phyloP scores from a whole-genome alignment of 1,284 basidiomycete species.

The Ganoderma meredithae region DNA sequence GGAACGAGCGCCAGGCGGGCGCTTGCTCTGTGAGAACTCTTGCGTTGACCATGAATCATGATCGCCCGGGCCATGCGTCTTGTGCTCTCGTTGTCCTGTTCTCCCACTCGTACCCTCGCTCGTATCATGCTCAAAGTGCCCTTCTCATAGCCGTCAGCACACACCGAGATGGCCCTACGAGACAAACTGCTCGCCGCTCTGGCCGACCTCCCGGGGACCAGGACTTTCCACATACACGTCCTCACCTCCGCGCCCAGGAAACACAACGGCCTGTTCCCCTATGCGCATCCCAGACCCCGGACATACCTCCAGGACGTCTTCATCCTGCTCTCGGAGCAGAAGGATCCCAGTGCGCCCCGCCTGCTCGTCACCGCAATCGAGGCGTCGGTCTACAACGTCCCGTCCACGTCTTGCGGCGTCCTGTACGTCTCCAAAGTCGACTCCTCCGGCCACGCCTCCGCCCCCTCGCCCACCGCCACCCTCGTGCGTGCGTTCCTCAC shows the following conservation, averaged over 20 bases:
- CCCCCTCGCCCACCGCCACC: constrained; percentile 68
- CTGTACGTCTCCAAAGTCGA: constrained; percentile 96
- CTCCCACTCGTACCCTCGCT: background rate
- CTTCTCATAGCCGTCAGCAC: background rate
- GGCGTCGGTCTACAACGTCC: constrained; percentile 81
- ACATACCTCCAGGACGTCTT: constrained; percentile 80
- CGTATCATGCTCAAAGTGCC: constrained; percentile 2
- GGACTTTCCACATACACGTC: constrained; percentile 77
- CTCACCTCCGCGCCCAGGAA: constrained; percentile 78
- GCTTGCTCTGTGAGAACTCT: constrained; percentile 15
- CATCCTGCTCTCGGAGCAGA: constrained; percentile 73
- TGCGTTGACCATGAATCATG: constrained; percentile 6
- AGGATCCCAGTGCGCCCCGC: constrained; percentile 51
- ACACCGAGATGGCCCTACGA: constrained; percentile 54
- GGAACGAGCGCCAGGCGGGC: constrained; percentile 11
- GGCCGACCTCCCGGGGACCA: constrained; percentile 63
- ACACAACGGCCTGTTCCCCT: constrained; percentile 77
- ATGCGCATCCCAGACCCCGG: constrained; percentile 68
- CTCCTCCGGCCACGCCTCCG: constrained; percentile 80
- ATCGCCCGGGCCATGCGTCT: background rate
- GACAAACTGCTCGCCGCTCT: constrained; percentile 71
- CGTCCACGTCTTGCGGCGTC: constrained; percentile 72
- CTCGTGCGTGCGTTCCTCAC: constrained; percentile 75
- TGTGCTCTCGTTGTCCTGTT: constrained; percentile 8
- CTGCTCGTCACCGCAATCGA: constrained; percentile 85